These are phyloP conservation scores for Pseudonitzschia multiseries DNA, from an alignment of 108 stramenopile genomes.

Conservation along the genomic window DNA sequence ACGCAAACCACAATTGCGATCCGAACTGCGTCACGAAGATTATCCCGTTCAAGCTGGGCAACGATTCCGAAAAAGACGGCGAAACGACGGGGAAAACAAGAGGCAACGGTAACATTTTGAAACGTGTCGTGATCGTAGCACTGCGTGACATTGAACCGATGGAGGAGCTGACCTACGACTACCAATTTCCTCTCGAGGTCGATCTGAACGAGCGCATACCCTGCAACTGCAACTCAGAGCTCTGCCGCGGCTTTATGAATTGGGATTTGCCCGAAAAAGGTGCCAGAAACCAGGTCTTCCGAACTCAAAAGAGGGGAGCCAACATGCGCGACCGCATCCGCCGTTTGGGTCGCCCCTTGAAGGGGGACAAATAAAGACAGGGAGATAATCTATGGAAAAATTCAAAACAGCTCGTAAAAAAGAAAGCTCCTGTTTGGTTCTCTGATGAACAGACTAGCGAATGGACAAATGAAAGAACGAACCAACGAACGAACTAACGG, in stretches of 20 bases:
- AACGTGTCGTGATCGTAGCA: slow-evolving; percentile 89
- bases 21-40: slow-evolving; percentile 93
- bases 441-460: too few relatives aligned
- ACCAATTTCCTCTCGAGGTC: slow-evolving; percentile 89
- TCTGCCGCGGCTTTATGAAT: slow-evolving; percentile 87
- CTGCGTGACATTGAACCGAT: slow-evolving; percentile 82
- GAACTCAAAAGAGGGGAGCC: slow-evolving; percentile 52
- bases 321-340: slow-evolving; percentile 67
- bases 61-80: not conserved
- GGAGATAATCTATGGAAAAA: too few relatives aligned
- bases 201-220: slow-evolving; percentile 67
- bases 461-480: too few relatives aligned
- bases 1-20: slow-evolving; percentile 96
- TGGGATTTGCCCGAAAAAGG: slow-evolving; percentile 83
- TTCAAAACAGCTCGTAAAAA: too few relatives aligned
- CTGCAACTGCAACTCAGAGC: slow-evolving; percentile 71
- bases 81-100: not conserved
- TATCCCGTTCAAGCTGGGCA: slow-evolving; percentile 40
- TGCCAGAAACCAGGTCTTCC: slow-evolving; percentile 39
- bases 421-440: too few relatives aligned
- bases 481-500: too few relatives aligned
- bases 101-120: slow-evolving; percentile 26
- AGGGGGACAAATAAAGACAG: slow-evolving; percentile 38
- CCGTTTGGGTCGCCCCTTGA: slow-evolving; percentile 50
- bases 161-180: slow-evolving; percentile 97